Conservation (phyloP, 371 early-diverging fungal species). For the Syncephalastrum contaminatum region DNA sequence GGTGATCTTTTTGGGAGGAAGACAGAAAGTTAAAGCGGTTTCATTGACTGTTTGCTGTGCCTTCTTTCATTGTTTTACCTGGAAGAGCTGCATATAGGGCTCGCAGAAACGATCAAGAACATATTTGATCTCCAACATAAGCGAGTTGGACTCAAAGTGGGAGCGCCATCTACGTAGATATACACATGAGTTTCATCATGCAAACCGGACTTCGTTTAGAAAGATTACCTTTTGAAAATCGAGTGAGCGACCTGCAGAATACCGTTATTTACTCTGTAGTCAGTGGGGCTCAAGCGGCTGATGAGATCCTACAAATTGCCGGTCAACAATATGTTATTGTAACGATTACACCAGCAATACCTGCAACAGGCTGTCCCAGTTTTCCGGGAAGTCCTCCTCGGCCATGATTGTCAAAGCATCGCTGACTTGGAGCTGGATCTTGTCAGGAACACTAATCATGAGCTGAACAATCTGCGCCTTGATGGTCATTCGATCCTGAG, state of each 20-base stretch:
- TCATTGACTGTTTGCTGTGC: background rate
- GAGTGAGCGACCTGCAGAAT: constrained; percentile 92
- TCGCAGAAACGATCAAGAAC: constrained; percentile 84
- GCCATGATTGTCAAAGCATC: constrained; percentile 93
- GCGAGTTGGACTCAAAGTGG: constrained; percentile 72
- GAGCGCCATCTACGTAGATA: constrained; percentile 79
- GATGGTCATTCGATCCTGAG: constrained; percentile 75
- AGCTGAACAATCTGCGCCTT: constrained; percentile 81
- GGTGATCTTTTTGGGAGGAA: constrained; percentile 66
- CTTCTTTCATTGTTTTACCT: constrained; percentile 50
- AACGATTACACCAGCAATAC: constrained; percentile 27
- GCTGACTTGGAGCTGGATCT: constrained; percentile 86
- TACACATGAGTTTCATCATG: background rate
- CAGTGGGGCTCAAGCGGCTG: constrained; percentile 70
- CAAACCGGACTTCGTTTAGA: background rate
- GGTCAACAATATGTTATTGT: too few species aligned
- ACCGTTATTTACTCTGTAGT: constrained; percentile 84
- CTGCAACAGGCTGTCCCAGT: constrained; percentile 84
- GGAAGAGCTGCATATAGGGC: constrained; percentile 80
- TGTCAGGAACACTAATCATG: constrained; percentile 79
- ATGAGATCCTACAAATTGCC: constrained; percentile 63
- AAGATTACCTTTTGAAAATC: constrained; percentile 82
- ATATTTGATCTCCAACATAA: constrained; percentile 87
- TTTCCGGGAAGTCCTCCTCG: constrained; percentile 84
- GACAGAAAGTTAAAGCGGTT: background rate